Base-by-base conservation (phyloP, 352 stramenopile genomes). In the Phytophthora tentaculata region DNA sequence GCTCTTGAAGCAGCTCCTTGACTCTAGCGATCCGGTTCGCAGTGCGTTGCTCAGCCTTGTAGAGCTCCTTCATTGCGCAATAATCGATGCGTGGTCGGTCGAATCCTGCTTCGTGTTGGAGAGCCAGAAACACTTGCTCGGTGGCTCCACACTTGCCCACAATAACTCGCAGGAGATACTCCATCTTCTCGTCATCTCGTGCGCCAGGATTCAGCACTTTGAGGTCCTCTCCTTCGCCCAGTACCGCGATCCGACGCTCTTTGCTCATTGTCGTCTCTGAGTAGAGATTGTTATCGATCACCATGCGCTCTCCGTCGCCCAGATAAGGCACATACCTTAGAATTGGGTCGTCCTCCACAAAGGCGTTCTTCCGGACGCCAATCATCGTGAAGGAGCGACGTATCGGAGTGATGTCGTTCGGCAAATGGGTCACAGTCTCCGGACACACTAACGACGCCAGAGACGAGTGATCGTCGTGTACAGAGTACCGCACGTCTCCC, bases 291-390 rank as follows among this genome's bases (percentile, higher is more conserved):
- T 83, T 86, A 44, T 91, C 81, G 49, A 92, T 83, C 7, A 76
- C 69, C 57, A 92, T 59, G 3, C 60, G 68, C 5, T 73, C 67
- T 22, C 83, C 73, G 17, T 98, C 91, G 17, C 91, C 91, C 64
- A 98, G 84, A 67, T 97, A 97, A 3, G 93, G 93, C 9, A 97
- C 80, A 57, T 96, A 94, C 13, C 86, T 80, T 53, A 98, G 71
- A 32, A 95, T 81, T 5, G 84, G 77, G 54, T 97, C 86, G 69
- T 97, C 91, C 13, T 94, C 86, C 1, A 90, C 82, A 43, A 80
- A 83, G 29, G 86, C 73, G 49, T 91, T 93, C 22, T 84, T 92
- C 24, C 82, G 83, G 12, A 97, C 69, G 7, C 83, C 81, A 47
- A 92, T 82, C 69, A 83, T 89, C n/a, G 84, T 74, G 51, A 84